Base-by-base conservation (phyloP, 2,329 filamentous ascomycete genomes). In the Trichoderma endophyticum region DNA sequence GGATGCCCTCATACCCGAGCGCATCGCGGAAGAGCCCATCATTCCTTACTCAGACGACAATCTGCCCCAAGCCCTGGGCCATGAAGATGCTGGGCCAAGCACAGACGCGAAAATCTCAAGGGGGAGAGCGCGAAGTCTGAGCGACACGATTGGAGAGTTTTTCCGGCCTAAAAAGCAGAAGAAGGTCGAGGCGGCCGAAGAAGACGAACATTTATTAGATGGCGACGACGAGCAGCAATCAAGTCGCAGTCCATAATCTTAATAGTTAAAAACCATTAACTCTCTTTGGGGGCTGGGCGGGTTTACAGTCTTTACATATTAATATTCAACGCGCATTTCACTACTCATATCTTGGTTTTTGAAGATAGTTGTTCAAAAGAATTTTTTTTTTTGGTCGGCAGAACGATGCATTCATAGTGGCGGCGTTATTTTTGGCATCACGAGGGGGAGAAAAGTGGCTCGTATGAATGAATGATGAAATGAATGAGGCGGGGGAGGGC, bases 131-230 rank as follows among this genome's bases (percentile, higher is more conserved):
- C 79, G 82, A 43, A 84, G 83, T 73, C 76, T 84, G 39, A 84
- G 83, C 74, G 83, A 84, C 59, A 81, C 82, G 3, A 75, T 85
- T 14, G 81, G 81, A 8, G 80, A 80, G 32, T 79, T 84, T 56
- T 84, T 84, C 75, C 77, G 79, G 43, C 76, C 81, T 5, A 79
- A 76, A 66, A 78, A 77, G 70, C 81, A 82, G 73, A 80, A 76
- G 72, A 75, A 74, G 61, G 76, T 75, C 34, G 77, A 78, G 59
- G 72, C 73, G 62, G 73, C 74, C 43, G 59, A 74, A 30, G 72
- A 70, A 64, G 74, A 73, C 43, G 71, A 69, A 73, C 75, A 76
- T 56, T 72, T 76, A 48, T 72, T 76, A 54, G 75, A 77, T 61
- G 74, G 77, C 65, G 34, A 39, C 64, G 72, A 64, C 15, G 61